These are phyloP conservation scores for Monosporozyma servazzii DNA, from an alignment of 805 yeast genomes.

Conservation along the genomic window DNA sequence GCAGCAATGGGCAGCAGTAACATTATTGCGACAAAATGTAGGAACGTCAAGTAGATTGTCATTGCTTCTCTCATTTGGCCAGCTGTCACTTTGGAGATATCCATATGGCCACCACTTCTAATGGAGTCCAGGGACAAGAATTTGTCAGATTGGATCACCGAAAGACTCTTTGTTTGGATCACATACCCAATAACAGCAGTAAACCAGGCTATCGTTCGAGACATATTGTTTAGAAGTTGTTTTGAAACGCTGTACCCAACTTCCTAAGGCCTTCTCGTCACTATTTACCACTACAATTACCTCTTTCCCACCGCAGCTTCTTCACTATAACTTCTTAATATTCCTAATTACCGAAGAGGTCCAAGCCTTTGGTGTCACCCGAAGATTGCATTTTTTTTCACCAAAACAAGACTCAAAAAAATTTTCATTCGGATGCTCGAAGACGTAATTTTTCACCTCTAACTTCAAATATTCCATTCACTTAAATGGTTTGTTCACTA, in stretches of 20 bases:
- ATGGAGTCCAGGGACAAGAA: slow-evolving; percentile 1
- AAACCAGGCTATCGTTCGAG: slow-evolving; percentile 15
- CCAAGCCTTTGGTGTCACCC: neutral
- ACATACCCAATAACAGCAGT: slow-evolving; percentile 25
- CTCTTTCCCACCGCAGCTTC: too few relatives aligned
- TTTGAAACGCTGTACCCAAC: too few relatives aligned
- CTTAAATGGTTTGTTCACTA: neutral
- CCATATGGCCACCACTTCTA: neutral
- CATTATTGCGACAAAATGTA: slow-evolving; percentile 20
- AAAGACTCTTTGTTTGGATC: slow-evolving; percentile 23
- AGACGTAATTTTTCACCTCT: neutral
- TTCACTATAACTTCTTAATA: too few relatives aligned
- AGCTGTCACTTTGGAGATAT: slow-evolving; percentile 2
- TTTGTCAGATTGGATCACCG: slow-evolving; percentile 12
- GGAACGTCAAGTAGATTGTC: slow-evolving; percentile 17
- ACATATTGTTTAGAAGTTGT: too few relatives aligned
- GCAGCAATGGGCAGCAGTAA: slow-evolving; percentile 15
- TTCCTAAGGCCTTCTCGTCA: neutral
- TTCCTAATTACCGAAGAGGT: neutral
- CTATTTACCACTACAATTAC: too few relatives aligned
- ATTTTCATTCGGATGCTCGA: neutral
- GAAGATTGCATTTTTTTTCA: neutral
- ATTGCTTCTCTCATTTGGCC: slow-evolving; percentile 11
- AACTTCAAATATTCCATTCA: neutral
- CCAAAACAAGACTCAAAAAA: neutral